Evolutionary conservation across 208 protist species (phyloP).

Genomic region (Balamuthia mandrillaris): DNA sequence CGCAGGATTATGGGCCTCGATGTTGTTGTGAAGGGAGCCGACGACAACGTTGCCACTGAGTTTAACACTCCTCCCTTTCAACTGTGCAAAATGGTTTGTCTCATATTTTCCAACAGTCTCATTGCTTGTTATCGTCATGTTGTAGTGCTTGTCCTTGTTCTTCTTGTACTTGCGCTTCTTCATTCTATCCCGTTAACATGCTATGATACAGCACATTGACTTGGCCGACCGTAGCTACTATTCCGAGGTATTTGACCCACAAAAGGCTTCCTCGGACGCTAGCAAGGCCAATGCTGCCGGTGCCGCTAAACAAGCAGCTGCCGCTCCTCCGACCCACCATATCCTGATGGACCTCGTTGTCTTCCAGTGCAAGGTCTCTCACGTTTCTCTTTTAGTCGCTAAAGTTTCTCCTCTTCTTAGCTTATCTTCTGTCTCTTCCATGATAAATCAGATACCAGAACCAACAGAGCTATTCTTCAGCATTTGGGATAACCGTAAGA

Average conservation of each 20-base stretch:
- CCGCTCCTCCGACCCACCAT: background rate
- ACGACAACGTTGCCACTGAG: conserved; percentile 40
- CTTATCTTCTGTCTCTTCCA: background rate
- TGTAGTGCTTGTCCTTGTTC: background rate
- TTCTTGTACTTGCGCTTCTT: too few species aligned
- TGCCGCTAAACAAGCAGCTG: background rate
- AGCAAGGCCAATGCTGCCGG: background rate
- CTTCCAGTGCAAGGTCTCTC: conserved; percentile 15
- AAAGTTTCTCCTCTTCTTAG: background rate
- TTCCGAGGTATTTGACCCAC: background rate
- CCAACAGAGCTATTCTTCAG: conserved; percentile 46
- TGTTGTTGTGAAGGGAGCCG: conserved; percentile 37
- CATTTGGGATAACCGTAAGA: conserved; percentile 35
- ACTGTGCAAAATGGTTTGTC: conserved; percentile 32
- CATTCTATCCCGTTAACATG: too few species aligned
- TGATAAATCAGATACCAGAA: conserved; percentile 23
- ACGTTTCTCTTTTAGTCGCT: background rate
- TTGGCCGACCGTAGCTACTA: background rate
- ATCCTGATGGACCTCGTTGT: conserved; percentile 6
- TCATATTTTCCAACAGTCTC: background rate
- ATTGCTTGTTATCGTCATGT: too few species aligned
- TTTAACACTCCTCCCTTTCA: conserved; percentile 42
- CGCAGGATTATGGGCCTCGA: conserved; percentile 47
- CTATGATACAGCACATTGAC: background rate
- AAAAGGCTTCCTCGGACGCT: background rate